These are phyloP conservation scores for Immersiporthe knoxdaviesiana DNA, from an alignment of 2,329 filamentous ascomycete species.

Conservation along the genomic window DNA sequence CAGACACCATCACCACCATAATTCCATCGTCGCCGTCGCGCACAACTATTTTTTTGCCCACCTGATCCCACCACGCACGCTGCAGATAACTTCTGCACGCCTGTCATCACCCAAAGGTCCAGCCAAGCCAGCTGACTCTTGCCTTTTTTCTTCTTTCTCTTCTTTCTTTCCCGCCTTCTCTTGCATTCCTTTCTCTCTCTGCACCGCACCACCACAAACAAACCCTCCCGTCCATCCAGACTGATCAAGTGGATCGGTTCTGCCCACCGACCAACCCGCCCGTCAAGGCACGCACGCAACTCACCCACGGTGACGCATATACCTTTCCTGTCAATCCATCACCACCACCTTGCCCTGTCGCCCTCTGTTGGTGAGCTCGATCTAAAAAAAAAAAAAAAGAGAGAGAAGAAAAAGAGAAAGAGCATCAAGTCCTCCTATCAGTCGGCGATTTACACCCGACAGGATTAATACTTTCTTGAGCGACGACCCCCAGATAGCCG, in stretches of 20 bases:
- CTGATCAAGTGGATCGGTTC: slow-evolving; percentile 15
- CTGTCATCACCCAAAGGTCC: slow-evolving; percentile 12
- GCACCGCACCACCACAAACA: slow-evolving; percentile 3
- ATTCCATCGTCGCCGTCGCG: slow-evolving; percentile 30
- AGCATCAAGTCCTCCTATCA: not conserved
- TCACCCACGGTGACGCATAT: not conserved
- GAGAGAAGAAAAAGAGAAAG: too few relatives aligned
- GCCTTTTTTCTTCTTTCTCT: not conserved
- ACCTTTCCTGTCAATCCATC: not conserved
- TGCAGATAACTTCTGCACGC: slow-evolving; percentile 16
- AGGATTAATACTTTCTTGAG: not conserved
- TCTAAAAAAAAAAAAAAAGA: too few relatives aligned
- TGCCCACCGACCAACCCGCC: slow-evolving; percentile 16
- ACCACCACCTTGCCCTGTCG: not conserved
- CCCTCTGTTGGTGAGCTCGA: not conserved
- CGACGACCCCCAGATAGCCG: slow-evolving; percentile 7
- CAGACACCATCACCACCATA: slow-evolving; percentile 27
- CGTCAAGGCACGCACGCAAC: slow-evolving; percentile 9
- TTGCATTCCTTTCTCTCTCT: not conserved
- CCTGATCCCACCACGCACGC: slow-evolving; percentile 20
- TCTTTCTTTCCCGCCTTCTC: not conserved
- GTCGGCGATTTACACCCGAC: not conserved
- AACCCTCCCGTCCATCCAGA: not conserved
- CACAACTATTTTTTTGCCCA: slow-evolving; percentile 20
- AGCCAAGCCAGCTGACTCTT: slow-evolving; percentile 16